A percentile compares a stretch with the other conserved stretches of the same genome.
Evolutionary conservation across 1,284 basidiomycete genomes (phyloP).

Genomic region (Cryptococcus neoformans): DNA sequence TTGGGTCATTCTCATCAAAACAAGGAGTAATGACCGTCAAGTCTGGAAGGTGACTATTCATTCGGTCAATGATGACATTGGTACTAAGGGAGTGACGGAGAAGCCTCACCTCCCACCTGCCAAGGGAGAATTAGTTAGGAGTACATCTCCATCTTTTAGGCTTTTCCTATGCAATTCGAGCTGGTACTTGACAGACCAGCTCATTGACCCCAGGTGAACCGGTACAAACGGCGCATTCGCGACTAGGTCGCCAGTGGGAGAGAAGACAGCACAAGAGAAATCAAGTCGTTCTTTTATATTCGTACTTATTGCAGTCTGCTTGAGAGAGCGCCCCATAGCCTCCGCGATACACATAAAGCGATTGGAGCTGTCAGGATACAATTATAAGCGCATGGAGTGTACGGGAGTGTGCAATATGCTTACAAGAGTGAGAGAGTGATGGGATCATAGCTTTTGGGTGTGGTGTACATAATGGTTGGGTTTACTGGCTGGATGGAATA

Average conservation of each 20-base stretch:
- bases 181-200: conserved; percentile 47
- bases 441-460: conserved; percentile 24
- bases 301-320: conserved; percentile 52
- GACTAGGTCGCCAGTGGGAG: conserved; percentile 50
- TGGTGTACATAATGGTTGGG: not conserved
- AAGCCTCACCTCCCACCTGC: conserved; percentile 25
- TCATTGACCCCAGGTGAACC: conserved; percentile 53
- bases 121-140: conserved; percentile 52
- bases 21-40: conserved; percentile 40
- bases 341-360: conserved; percentile 49
- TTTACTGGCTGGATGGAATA: too few relatives aligned
- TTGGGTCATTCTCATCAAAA: conserved; percentile 25
- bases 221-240: conserved; percentile 56
- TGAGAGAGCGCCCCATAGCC: conserved; percentile 54
- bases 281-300: conserved; percentile 49
- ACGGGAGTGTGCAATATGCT: conserved; percentile 3
- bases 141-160: conserved; percentile 50
- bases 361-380: conserved; percentile 19
- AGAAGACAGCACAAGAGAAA: conserved; percentile 54
- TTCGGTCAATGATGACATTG: not conserved
- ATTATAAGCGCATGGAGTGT: not conserved
- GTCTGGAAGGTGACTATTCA: conserved; percentile 33
- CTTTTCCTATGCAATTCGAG: conserved; percentile 39
- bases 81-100: too few relatives aligned
- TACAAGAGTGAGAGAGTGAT: conserved; percentile 37